Conservation (phyloP, 345 rosid genomes). For the Draba incana region DNA sequence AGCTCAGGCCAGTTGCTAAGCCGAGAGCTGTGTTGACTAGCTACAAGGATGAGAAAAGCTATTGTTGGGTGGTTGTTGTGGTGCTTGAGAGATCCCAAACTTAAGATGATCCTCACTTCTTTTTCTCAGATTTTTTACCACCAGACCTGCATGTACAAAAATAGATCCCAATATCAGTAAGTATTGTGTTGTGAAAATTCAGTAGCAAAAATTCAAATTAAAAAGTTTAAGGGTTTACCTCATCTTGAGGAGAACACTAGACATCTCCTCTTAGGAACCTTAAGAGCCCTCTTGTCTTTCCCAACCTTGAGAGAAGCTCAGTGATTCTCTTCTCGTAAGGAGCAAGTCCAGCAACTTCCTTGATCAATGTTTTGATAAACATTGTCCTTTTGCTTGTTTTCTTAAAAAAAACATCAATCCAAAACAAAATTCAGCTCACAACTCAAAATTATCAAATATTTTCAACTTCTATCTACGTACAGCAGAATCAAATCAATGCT, state of each 20-base stretch:
- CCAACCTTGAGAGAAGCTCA: slow-evolving; percentile 44
- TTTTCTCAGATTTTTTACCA: slow-evolving; percentile 42
- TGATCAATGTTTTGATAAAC: slow-evolving; percentile 36
- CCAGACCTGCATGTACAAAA: slow-evolving; percentile 32
- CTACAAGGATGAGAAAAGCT: too few relatives aligned
- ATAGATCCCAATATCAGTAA: neutral
- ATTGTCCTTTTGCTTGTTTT: slow-evolving; percentile 44
- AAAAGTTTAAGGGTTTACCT: slow-evolving; percentile 11
- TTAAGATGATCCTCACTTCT: slow-evolving; percentile 32
- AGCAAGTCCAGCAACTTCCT: slow-evolving; percentile 43
- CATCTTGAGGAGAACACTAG: slow-evolving; percentile 44
- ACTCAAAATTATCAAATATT: neutral
- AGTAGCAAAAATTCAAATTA: neutral
- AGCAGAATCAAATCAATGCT: too few relatives aligned
- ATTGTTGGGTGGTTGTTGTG: too few relatives aligned
- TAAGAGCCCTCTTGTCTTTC: slow-evolving; percentile 47
- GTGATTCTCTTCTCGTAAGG: slow-evolving; percentile 49
- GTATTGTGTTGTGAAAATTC: neutral
- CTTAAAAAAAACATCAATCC: neutral
- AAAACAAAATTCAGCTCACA: neutral
- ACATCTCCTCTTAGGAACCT: slow-evolving; percentile 50
- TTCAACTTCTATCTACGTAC: too few relatives aligned
- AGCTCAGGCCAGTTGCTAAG: too few relatives aligned
- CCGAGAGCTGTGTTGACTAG: too few relatives aligned
- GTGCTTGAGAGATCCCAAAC: neutral